Percentiles rank a stretch among this genome's conserved stretches.
Evolutionary conservation across 2,329 filamentous ascomycete species (phyloP).

Genomic region (Nothophaeocryptopus gaeumannii): DNA sequence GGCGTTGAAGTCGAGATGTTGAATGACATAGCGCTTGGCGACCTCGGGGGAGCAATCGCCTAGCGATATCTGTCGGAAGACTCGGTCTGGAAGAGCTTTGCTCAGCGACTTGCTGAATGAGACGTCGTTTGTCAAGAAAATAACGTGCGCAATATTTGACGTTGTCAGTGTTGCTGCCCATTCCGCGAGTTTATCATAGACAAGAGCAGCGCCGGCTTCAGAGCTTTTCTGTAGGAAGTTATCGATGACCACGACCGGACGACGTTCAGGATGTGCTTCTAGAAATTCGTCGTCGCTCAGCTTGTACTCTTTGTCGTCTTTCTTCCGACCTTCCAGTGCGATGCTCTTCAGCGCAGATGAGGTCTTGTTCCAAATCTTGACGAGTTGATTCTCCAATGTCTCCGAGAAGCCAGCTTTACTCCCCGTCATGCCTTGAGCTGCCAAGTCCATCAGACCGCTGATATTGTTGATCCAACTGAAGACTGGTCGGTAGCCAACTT

Average conservation of each 20-base stretch:
- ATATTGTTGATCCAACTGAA: constrained; percentile 97
- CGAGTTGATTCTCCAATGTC: constrained; percentile 82
- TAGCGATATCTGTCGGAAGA: constrained; percentile 81
- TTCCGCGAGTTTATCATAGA: constrained; percentile 63
- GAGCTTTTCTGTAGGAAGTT: constrained; percentile 79
- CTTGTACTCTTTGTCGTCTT: constrained; percentile 68
- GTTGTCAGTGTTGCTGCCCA: constrained; percentile 84
- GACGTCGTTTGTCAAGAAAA: constrained; percentile 88
- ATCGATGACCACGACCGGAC: constrained; percentile 83
- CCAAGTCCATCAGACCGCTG: constrained; percentile 86
- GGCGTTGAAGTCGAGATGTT: constrained; percentile 62
- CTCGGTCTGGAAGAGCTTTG: constrained; percentile 83
- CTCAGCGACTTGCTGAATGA: constrained; percentile 84
- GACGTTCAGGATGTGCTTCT: constrained; percentile 79
- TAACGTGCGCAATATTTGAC: constrained; percentile 85
- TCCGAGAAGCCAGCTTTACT: constrained; percentile 94
- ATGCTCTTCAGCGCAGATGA: constrained; percentile 75
- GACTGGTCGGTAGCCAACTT: constrained; percentile 87
- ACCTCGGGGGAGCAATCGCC: constrained; percentile 81
- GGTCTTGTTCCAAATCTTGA: constrained; percentile 85
- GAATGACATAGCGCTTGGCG: constrained; percentile 86
- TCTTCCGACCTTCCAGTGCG: constrained; percentile 66
- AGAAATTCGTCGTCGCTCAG: constrained; percentile 82
- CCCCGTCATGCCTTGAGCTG: constrained; percentile 88
- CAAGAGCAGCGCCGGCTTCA: constrained; percentile 41